Evolutionary conservation across 805 yeast species (phyloP), one percentile per base, ranked within the genome.

Genomic region (Ogataea philodendri): DNA sequence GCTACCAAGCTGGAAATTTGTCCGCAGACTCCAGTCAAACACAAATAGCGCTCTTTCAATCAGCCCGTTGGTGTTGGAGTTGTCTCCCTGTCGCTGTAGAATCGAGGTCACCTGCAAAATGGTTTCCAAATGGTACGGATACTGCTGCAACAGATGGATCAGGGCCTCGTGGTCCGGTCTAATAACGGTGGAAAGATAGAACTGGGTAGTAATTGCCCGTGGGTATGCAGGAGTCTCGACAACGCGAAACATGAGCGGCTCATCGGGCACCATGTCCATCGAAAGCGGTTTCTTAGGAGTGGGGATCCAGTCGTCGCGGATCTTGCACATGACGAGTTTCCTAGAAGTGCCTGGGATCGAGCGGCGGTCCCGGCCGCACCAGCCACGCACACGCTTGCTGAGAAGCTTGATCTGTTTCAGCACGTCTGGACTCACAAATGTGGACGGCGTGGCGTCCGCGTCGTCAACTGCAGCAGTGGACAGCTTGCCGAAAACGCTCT

Each of bases 241-340:
- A 46, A 83, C 77, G 42, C 69, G 72, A 62, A 73, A 88, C 44
- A 68, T 47, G 2, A 74, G 44, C 9, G 74, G 74, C 2, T 55
- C 59, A 1, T 42, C 39, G 0, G 52, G 55, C 8, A 81, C 43
- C 47, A 76, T 78, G 9, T 74, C 78, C 85, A 83, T 76, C 1
- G 59, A 49, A 24, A 84, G 50, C 9, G 82, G 81, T 42, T 78
- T 81, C 37, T 70, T 67, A 17, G 71, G 61, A 0, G 85, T 76
- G 1, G 95, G 95, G 6, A 84, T 53, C 85, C 89, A 85, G 53
- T 84, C 89, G 41, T 83, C 88, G 53, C 83, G 73, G 28, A 86
- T 76, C 49, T 80, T 79, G 0, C 94, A 78, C 42, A 87, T 63
- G 9, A 73, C 65, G 30, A 86, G 61, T 48, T 83, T 82, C 44